phyloP scores from a whole-genome alignment of 176 grass and related monocot genomes.

The Thinopyrum elongatum region DNA sequence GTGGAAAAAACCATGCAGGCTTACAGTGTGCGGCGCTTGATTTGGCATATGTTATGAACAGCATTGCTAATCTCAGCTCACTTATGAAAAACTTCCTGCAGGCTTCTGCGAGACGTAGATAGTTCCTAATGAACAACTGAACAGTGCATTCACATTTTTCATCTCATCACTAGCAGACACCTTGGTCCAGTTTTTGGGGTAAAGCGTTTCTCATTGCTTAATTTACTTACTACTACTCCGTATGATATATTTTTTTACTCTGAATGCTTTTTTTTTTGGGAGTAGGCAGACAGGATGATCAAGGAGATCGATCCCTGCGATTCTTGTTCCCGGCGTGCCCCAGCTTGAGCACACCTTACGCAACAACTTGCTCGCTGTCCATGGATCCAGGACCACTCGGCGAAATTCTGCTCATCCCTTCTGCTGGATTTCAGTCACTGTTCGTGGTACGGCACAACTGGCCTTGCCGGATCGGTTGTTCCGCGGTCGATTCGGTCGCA shows the following conservation, averaged over 20 bases:
- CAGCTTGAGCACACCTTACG: background rate
- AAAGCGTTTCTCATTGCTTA: no score
- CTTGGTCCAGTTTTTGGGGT: no score
- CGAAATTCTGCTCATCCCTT: conserved; percentile 9
- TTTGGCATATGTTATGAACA: background rate
- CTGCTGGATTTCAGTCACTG: conserved; percentile 23
- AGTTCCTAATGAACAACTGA: no score
- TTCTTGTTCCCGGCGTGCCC: conserved; percentile 12
- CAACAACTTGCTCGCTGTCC: conserved; percentile 14
- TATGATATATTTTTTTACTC: no score
- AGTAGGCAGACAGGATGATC: background rate
- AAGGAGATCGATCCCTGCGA: conserved; percentile 1
- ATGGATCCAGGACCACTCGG: conserved; percentile 31
- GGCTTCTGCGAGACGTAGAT: no score
- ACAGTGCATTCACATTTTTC: no score
- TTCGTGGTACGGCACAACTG: conserved; percentile 38
- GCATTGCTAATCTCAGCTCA: background rate
- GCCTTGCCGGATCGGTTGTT: conserved; percentile 34
- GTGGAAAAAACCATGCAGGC: background rate
- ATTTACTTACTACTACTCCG: no score
- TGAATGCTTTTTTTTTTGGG: background rate
- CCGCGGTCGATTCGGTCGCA: background rate
- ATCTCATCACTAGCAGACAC: no score
- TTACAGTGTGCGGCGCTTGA: background rate
- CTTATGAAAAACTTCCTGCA: background rate